Percentiles rank a stretch among this genome's conserved stretches.
Conservation (phyloP, 306 rosid genomes). For the Vachellia collinsii region DNA sequence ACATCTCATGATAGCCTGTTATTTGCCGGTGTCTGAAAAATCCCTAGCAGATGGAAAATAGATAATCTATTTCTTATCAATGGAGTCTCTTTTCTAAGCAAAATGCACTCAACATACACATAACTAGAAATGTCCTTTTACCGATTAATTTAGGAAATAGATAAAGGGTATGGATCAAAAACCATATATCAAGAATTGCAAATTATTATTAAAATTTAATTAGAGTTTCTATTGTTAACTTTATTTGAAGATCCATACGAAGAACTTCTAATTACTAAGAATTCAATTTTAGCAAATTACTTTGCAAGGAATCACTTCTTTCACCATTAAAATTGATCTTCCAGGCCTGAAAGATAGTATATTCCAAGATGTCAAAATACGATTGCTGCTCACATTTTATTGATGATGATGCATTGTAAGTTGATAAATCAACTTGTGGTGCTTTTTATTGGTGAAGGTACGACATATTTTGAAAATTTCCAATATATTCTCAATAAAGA, state of each 20-base stretch:
- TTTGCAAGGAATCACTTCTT: neutral
- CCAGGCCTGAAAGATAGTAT: neutral
- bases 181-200: no score
- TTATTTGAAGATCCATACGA: constrained; percentile 2
- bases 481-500: neutral
- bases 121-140: neutral
- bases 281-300: constrained; percentile 3
- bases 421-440: neutral
- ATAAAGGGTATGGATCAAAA: no score
- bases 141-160: neutral
- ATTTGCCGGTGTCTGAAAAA: constrained; percentile 6
- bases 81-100: neutral
- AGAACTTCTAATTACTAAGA: constrained; percentile 11
- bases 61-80: neutral
- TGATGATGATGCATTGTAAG: neutral
- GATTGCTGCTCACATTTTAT: neutral
- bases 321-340: neutral
- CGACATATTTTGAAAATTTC: neutral
- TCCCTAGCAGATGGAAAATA: neutral
- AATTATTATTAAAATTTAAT: no score
- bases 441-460: neutral
- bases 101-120: neutral
- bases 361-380: neutral
- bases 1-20: neutral
- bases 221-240: neutral